Conservation (phyloP, 345 rosid species). For the Eucalyptus cloeziana region DNA sequence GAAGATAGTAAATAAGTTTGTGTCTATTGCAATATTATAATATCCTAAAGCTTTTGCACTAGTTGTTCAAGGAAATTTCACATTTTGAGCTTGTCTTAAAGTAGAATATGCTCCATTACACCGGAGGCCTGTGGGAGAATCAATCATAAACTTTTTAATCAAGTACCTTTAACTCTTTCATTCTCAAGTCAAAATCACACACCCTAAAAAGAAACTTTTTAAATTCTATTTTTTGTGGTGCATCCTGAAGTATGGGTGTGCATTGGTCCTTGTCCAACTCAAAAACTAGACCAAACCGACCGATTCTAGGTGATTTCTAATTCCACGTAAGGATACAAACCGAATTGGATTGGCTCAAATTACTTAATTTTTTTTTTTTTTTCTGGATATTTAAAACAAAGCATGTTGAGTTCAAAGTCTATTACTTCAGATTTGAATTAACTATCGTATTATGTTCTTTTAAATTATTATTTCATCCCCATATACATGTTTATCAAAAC, state of each 20-base stretch:
- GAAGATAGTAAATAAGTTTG: background rate
- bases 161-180: background rate
- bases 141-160: background rate
- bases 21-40: background rate
- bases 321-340: background rate
- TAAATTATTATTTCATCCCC: background rate
- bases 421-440: background rate
- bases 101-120: background rate
- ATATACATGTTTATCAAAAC: background rate
- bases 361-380: no score
- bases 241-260: background rate
- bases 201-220: background rate
- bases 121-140: background rate
- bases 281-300: accelerated
- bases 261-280: accelerated
- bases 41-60: background rate
- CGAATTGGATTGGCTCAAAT: background rate
- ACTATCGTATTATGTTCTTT: background rate
- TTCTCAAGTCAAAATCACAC: background rate
- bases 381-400: no score
- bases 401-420: no score
- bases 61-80: background rate
- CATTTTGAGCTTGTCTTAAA: background rate
- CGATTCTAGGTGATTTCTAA: background rate
- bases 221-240: background rate